Evolutionary conservation across 208 protist species (phyloP), one percentile per base, ranked within the genome.

Genomic region (Leishmania arabica): DNA sequence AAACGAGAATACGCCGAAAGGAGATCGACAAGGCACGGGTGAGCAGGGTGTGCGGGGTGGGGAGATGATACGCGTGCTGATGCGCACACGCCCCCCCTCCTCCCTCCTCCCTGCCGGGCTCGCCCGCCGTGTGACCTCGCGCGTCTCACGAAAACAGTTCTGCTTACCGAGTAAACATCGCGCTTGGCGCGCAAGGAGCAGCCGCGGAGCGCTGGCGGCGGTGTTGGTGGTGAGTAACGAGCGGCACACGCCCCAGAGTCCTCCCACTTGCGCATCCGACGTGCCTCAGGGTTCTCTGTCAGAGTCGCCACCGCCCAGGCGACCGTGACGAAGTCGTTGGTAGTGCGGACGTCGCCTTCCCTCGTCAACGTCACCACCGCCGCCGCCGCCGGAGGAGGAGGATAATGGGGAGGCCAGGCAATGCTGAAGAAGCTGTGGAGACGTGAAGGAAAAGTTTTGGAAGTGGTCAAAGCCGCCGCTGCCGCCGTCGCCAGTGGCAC

Each of bases 381-480:
- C 49, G 58, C 37, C 54, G 1, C 31, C 84, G 65, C 37, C 27
- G 45, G 76, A 42, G 21, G 78, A 71, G 47, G 80, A 65, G 21
- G 78, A 40, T 0, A 34, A 34, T 0, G 34, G 34, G 37, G 37
- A 71, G 47, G 82, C 64, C 45, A 86, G 78, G 58, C 83, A 85
- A 66, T 88, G 80, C 75, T 83, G 76, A 58, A 83, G 34, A 56
- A 84, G 78, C 74, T 81, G 84, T 27, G 79, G 82, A 21, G 84
- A 85, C 7, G 83, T 86, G 69, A 90, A 90, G 42, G 87, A 90
- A 58, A 90, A 90, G 78, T 90, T 90, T 53, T 88, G 83, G 42
- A 88, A 90, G 79, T 90, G 84, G 31, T 90, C 87, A 11, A 87
- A 60, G 6, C 77, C 82, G n/a, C 64, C 80, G 13, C 56, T 31